phyloP scores from a whole-genome alignment of 768 basidiomycete genomes.

The Hebeloma cylindrosporum region DNA sequence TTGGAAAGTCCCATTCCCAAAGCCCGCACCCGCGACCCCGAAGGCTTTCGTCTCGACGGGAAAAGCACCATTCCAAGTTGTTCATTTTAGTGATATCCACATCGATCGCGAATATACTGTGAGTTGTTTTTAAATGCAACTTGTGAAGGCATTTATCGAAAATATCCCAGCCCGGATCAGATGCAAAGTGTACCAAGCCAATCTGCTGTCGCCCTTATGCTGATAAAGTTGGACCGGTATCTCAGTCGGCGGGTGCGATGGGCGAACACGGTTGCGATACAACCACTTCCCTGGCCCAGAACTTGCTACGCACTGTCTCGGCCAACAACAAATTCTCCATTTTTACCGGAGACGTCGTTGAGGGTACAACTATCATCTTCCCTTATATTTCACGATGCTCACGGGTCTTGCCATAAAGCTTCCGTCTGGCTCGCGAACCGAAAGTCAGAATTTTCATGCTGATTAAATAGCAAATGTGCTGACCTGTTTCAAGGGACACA shows the following conservation, averaged over 20 bases:
- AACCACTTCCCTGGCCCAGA: conserved; percentile 44
- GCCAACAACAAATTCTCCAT: conserved; percentile 45
- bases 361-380: too few relatives aligned
- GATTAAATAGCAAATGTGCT: too few relatives aligned
- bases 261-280: conserved; percentile 52
- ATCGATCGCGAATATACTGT: conserved; percentile 54
- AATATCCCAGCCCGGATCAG: too few relatives aligned
- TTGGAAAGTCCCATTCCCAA: conserved; percentile 44
- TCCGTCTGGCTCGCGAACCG: too few relatives aligned
- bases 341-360: conserved; percentile 63
- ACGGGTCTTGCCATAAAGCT: too few relatives aligned
- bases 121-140: too few relatives aligned
- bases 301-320: conserved; percentile 42
- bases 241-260: conserved; percentile 45
- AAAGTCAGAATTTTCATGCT: too few relatives aligned
- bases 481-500: conserved; percentile 31
- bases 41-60: conserved; percentile 33
- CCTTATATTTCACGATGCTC: too few relatives aligned
- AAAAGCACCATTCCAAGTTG: conserved; percentile 47
- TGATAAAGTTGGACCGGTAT: conserved; percentile 33
- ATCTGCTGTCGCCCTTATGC: conserved; percentile 55
- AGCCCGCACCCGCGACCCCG: conserved; percentile 32
- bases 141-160: too few relatives aligned
- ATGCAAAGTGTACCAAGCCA: conserved; percentile 53
- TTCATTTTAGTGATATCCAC: conserved; percentile 60